phyloP scores from a whole-genome alignment of 345 rosid genomes.

The Gossypium herbaceum region DNA sequence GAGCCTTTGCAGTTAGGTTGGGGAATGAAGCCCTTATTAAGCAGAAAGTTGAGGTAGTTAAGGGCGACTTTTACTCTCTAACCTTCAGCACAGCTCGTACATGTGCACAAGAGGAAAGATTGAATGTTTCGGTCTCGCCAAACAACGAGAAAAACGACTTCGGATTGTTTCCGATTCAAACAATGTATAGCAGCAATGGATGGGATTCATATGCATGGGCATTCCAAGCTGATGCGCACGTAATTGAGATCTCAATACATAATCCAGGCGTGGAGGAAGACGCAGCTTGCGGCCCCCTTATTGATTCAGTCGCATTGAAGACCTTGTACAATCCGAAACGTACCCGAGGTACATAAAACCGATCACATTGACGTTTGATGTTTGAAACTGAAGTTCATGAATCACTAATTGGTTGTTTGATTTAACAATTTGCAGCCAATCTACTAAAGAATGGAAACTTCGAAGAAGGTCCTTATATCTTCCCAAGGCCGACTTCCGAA shows the following conservation, averaged over 20 bases:
- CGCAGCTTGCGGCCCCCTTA: constrained; percentile 79
- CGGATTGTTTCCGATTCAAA: constrained; percentile 74
- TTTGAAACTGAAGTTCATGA: no score
- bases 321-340: constrained; percentile 44
- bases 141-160: constrained; percentile 37
- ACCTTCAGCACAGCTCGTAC: constrained; percentile 78
- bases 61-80: constrained; percentile 49
- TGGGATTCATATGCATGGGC: constrained; percentile 91
- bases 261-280: constrained; percentile 73
- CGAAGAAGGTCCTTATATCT: constrained; percentile 69
- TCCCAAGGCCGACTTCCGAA: constrained; percentile 34
- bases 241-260: constrained; percentile 52
- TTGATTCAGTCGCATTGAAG: constrained; percentile 66
- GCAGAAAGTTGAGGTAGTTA: constrained; percentile 47
- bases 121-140: constrained; percentile 68
- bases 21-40: constrained; percentile 80
- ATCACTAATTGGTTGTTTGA: neutral
- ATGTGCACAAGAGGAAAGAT: constrained; percentile 77
- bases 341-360: neutral
- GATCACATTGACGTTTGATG: neutral
- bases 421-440: constrained; percentile 31
- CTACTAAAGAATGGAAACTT: constrained; percentile 69
- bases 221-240: constrained; percentile 46
- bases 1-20: constrained; percentile 58
- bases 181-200: constrained; percentile 75